Evolutionary conservation across 2,329 filamentous ascomycete genomes (phyloP), one percentile per base, ranked within the genome.

Genomic region (Coleophoma crateriformis): DNA sequence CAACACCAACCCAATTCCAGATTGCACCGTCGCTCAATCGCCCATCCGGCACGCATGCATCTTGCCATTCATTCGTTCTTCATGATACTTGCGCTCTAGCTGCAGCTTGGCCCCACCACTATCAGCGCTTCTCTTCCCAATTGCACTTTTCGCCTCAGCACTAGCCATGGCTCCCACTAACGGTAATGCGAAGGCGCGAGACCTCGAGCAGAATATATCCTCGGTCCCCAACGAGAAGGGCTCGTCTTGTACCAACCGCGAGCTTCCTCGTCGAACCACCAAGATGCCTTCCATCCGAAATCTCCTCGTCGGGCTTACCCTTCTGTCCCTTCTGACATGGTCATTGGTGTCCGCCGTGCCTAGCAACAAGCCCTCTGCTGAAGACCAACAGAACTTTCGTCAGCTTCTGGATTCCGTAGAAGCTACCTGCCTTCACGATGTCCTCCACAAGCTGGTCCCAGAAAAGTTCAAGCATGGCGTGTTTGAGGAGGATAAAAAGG

Each of bases 401-500:
- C 7, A 38, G 14, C 13, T 38, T 17, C 35, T 38, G 7, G 15
- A 38, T 13, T 38, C 35, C 7, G 15, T 38, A 7, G 35, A 38
- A 17, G 15, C 35, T 4, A 6, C 35, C 14, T 38, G 14, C 11
- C 35, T 38, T 17, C 35, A 38, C 35, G 35, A 38, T 5, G 12
- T 38, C 35, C 35, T 38, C 6, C 35, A 38, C 35, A 38, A 38
- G 35, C 12, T n/a, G 6, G 35, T 38, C 7, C 15, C 35, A 2
- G 35, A 11, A 3, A 7, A 13, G 11, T 38, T 8, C 35, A 38
- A 38, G 35, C 35, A 38, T 61, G 85, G 85, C 51, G 76, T 88
- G 49, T 87, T 84, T 64, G 75, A 79, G 54, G 79, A 81, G 54
- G 84, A 87, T 60, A 75, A 74, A 56, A 72, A 76, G 11, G 84